Conservation (phyloP, 179 eudicot species). For the Drosera spatulata region DNA sequence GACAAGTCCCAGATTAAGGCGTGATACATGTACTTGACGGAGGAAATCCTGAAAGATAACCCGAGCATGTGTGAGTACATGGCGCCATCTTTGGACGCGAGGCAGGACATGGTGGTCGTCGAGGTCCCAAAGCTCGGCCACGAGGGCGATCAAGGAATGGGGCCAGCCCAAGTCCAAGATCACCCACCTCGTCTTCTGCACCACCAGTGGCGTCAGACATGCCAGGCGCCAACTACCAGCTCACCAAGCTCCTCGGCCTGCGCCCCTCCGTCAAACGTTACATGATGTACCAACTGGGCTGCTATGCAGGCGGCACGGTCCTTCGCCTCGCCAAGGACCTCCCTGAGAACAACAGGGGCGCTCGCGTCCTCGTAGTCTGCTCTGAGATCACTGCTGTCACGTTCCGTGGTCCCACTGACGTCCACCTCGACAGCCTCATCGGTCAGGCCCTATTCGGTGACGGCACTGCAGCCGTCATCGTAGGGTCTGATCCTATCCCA, state of each 20-base stretch:
- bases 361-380: conserved; percentile 5
- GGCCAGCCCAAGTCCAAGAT: conserved; percentile 3
- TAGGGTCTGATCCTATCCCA: not conserved
- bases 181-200: conserved; percentile 9
- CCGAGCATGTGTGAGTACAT: not conserved
- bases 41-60: not conserved
- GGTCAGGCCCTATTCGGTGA: conserved; percentile 4
- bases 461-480: conserved; percentile 2
- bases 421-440: conserved; percentile 1
- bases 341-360: not conserved
- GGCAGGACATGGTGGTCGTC: conserved; percentile 4
- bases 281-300: conserved; percentile 6
- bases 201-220: conserved; percentile 6
- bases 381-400: not conserved
- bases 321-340: conserved; percentile 4
- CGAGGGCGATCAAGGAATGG: conserved; percentile 2
- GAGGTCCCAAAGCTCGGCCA: conserved; percentile 6
- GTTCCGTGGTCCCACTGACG: conserved; percentile 3
- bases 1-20: not conserved
- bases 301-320: conserved; percentile 2
- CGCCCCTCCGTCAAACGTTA: conserved; percentile 3
- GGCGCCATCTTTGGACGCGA: conserved; percentile 3
- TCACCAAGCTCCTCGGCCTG: conserved; percentile 6
- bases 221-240: conserved; percentile 9
- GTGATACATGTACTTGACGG: conserved; percentile 1